phyloP scores from a whole-genome alignment of 176 grass and related monocot genomes.

The Carex myosuroides region DNA sequence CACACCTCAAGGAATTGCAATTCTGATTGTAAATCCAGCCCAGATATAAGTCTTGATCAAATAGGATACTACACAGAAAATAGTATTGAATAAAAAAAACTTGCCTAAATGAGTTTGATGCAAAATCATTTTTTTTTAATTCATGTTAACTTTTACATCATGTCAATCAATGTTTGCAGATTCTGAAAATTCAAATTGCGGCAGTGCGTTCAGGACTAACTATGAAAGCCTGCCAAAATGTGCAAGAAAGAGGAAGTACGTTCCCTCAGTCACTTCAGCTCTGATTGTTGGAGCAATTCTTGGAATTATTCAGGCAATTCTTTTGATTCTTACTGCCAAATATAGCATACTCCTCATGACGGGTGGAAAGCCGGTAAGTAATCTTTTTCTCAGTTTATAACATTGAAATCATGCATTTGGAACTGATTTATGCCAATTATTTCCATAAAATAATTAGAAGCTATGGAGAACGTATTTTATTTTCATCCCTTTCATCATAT shows the following conservation, averaged over 20 bases:
- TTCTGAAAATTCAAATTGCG: constrained; percentile 35
- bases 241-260: constrained; percentile 58
- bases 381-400: neutral
- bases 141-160: neutral
- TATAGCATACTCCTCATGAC: constrained; percentile 49
- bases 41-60: neutral
- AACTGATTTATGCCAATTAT: neutral
- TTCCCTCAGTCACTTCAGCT: constrained; percentile 89
- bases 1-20: neutral
- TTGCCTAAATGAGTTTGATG: neutral
- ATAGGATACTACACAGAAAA: neutral
- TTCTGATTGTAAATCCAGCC: neutral
- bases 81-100: neutral
- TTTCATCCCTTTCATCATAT: neutral
- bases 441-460: neutral
- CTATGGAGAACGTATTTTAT: neutral
- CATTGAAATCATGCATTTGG: neutral
- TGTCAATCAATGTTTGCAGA: constrained; percentile 31
- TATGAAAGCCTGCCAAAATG: constrained; percentile 29
- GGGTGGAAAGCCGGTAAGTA: constrained; percentile 72
- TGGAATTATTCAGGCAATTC: constrained; percentile 73
- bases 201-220: constrained; percentile 26
- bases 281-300: constrained; percentile 77
- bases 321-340: constrained; percentile 66
- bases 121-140: neutral